Base-by-base conservation (phyloP, 1,139 yeast genomes). In the Debaryomyces sp. region DNA sequence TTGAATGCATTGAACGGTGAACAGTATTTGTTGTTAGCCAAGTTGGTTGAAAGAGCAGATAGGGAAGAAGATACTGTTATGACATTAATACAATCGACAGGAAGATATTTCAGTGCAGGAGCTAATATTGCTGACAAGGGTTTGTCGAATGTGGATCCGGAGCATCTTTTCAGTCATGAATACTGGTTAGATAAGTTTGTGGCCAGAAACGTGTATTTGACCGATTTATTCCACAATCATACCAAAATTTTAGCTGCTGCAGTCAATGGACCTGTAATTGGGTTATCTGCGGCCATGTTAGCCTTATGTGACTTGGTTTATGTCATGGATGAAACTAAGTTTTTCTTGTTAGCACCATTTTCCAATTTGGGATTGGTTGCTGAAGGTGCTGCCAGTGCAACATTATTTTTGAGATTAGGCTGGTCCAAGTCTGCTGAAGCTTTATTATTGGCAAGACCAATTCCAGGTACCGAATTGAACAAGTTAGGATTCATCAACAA, bases 181-280 rank as follows among this genome's bases (percentile, higher is more conserved):
- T 78, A 74, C 58, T 84, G 89, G 88, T 68, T 84, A 51, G 68
- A 74, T 50, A 70, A 71, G 50, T 86, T 88, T 60, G 82, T 84
- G 12, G 81, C 90, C 8, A 80, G 92, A 62, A 90, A 90, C 64
- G 77, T 84, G 23, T 84, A 78, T 59, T 70, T 89, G 50, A 85
- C 95, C 6, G 82, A 84, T 53, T 73, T 87, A 40, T 84, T 89
- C 66, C 81, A 82, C 57, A 80, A 82, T 60, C 97, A 90, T 65
- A 71, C 78, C 21, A 91, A 90, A 66, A 77, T 89, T 5, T 71
- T 90, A 46, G 85, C 85, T 23, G 83, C 84, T 35, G 92, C 94
- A 10, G 74, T 90, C 51, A 90, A 90, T 60, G 97, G 97, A 1
- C 96, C 97, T 0, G 96, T 84, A 10, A 81, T 90, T 54, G 97